Evolutionary conservation across 176 grass and related monocot species (phyloP).

Genomic region (Cenchrus fungigraminus): DNA sequence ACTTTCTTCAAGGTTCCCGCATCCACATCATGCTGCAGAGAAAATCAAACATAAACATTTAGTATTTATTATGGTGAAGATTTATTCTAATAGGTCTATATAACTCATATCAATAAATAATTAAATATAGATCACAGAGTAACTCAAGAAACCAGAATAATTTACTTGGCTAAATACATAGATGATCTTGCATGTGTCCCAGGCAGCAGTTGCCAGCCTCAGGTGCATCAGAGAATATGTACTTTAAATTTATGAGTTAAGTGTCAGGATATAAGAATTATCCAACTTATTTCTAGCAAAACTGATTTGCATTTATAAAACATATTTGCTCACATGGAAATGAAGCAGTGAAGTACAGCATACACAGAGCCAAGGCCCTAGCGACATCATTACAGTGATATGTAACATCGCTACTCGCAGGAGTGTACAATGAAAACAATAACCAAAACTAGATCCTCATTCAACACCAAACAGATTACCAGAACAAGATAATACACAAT

Average conservation of each 20-base stretch:
- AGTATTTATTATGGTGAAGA: background rate
- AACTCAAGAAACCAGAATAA: background rate
- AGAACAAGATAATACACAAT: background rate
- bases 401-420: background rate
- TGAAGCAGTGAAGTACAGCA: background rate
- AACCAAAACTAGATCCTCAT: background rate
- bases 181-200: background rate
- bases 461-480: background rate
- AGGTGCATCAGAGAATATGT: background rate
- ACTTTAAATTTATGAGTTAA: background rate
- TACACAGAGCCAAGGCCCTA: background rate
- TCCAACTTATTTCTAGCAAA: background rate
- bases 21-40: constrained; percentile 84
- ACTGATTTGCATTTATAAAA: background rate
- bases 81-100: background rate
- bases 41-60: constrained; percentile 29
- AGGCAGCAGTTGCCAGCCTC: background rate
- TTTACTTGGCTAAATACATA: background rate
- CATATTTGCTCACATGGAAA: background rate
- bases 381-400: background rate
- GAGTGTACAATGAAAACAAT: background rate
- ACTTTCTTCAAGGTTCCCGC: constrained; percentile 93
- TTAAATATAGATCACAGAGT: background rate
- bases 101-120: background rate
- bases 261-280: constrained; percentile 4